Percentiles rank a stretch among this genome's conserved stretches.
These are phyloP conservation scores for Fagopyrum homotropicum DNA, from an alignment of 148 eudicot species.

Conservation along the genomic window DNA sequence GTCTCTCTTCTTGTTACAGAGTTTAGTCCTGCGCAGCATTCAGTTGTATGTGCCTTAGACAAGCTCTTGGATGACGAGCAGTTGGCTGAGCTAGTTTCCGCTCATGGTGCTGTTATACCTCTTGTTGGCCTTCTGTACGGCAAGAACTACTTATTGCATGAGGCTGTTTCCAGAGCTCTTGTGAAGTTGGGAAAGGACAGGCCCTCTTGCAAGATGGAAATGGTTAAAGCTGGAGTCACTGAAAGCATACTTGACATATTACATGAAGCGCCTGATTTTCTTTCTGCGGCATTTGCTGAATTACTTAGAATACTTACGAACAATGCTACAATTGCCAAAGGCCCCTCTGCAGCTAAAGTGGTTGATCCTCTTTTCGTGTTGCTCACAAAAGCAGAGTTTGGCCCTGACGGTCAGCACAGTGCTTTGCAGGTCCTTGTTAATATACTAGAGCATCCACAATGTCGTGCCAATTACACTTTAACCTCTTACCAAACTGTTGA, in stretches of 20 bases:
- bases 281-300: constrained; percentile 83
- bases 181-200: constrained; percentile 97
- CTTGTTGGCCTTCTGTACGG: constrained; percentile 85
- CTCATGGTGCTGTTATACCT: constrained; percentile 91
- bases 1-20: constrained; percentile 81
- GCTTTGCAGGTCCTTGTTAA: constrained; percentile 90
- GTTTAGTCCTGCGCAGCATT: constrained; percentile 75
- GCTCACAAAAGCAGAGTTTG: constrained; percentile 71
- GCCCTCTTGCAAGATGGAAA: constrained; percentile 93
- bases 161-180: constrained; percentile 88
- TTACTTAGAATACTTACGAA: constrained; percentile 85
- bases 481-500: constrained; percentile 81
- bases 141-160: constrained; percentile 74
- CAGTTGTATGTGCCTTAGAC: constrained; percentile 83
- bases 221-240: constrained; percentile 92
- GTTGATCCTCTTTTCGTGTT: constrained; percentile 78
- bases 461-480: constrained; percentile 64
- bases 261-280: constrained; percentile 93
- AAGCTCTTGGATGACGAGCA: constrained; percentile 89
- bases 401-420: constrained; percentile 96
- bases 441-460: constrained; percentile 82
- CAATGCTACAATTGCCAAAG: constrained; percentile 88
- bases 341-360: constrained; percentile 87
- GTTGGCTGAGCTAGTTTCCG: constrained; percentile 81
- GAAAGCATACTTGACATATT: constrained; percentile 83